Base-by-base conservation (phyloP, 352 stramenopile genomes). In the Globisporangium mamillatum region DNA sequence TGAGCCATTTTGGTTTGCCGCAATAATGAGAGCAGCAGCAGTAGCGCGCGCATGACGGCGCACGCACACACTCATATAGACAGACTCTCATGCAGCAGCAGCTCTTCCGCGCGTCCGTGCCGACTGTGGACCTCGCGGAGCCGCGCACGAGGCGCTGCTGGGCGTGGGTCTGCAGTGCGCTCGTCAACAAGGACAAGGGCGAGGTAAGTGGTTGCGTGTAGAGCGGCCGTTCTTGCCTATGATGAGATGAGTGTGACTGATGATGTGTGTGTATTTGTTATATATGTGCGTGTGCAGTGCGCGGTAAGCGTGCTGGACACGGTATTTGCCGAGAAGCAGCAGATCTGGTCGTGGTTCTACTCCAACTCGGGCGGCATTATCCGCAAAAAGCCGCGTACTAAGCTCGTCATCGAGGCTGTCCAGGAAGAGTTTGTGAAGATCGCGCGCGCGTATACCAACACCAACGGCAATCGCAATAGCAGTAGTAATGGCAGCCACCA, bases 291-390 rank as follows among this genome's bases (percentile, higher is more conserved):
- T 22, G 16, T 8, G 2, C 27, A 87, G 74, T 89, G 85, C 54
- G 64, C 54, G 12, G 64, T 91, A 36, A 72, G 76, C 4, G 68
- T 93, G 1, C 66, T 94, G 22, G 87, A 92, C 66, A 91, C 79
- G 41, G 78, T 93, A 32, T 91, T 93, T 69, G 62, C 92, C 50
- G 72, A 89, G 69, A 86, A 90, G 58, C 82, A 88, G 58, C 79
- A 92, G 67, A 92, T 94, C 63, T 91, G 82, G 81, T 84, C 80
- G 12, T 93, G 86, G 86, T 93, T 88, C 69, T 89, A 83, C 71
- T 84, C 72, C 8, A 82, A 70, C 50, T 69, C 61, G 4, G 67
- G 73, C 62, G 84, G 84, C 24, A 65, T 91, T 25, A 75, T 93
- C 36, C 79, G 81, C n/a, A 79, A 83, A 55, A 92, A 89, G 58